Percentiles rank a stretch among this genome's conserved stretches.
These are phyloP conservation scores for Pyrenophora graminea DNA, from an alignment of 2,329 filamentous ascomycete species.

Conservation along the genomic window DNA sequence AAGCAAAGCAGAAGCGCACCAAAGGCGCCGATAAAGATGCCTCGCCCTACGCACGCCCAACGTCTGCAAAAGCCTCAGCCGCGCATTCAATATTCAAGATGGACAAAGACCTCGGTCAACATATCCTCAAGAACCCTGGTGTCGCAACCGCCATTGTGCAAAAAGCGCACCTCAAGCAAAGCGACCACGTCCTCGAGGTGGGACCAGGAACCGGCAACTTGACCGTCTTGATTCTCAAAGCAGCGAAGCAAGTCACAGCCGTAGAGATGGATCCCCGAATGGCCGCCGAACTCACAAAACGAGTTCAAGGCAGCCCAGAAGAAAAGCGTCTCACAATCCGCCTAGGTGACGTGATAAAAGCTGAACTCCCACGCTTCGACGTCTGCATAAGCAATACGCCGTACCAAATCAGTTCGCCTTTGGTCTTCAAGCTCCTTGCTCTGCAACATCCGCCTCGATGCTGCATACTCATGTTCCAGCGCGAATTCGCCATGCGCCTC, in stretches of 20 bases:
- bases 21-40: conserved; percentile 36
- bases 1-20: conserved; percentile 47
- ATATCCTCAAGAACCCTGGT: conserved; percentile 91
- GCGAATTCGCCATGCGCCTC: conserved; percentile 88
- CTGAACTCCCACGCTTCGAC: conserved; percentile 76
- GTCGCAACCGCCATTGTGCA: conserved; percentile 80
- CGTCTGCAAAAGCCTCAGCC: conserved; percentile 52
- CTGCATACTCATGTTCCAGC: conserved; percentile 94
- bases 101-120: conserved; percentile 86
- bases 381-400: conserved; percentile 79
- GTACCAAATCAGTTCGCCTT: conserved; percentile 81
- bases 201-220: conserved; percentile 89
- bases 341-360: conserved; percentile 90
- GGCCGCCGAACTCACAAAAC: conserved; percentile 92
- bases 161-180: conserved; percentile 89
- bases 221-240: conserved; percentile 81
- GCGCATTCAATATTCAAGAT: conserved; percentile 94
- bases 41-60: conserved; percentile 52
- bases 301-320: conserved; percentile 85
- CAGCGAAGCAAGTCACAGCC: conserved; percentile 79
- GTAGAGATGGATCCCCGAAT: conserved; percentile 95
- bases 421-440: conserved; percentile 88
- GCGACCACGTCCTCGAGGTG: conserved; percentile 84
- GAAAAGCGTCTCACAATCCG: conserved; percentile 80
- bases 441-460: conserved; percentile 79